Evolutionary conservation across 2,329 filamentous ascomycete species (phyloP), one percentile per base, ranked within the genome.

Genomic region (Amesomyces nigricolor): DNA sequence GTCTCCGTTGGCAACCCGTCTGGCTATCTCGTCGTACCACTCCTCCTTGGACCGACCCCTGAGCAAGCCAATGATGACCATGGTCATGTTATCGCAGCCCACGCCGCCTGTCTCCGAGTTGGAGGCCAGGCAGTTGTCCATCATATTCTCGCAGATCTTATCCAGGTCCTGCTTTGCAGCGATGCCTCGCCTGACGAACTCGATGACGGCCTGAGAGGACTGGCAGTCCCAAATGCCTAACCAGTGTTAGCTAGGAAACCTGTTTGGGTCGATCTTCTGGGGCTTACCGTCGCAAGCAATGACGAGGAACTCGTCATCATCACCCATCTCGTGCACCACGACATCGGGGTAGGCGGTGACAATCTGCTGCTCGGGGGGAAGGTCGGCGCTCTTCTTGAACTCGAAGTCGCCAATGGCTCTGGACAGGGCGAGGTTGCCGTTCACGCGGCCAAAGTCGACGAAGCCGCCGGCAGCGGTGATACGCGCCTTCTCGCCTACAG

Each of bases 31-130:
- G 68, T 96, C 89, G 73, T 99, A 99, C 94, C 94, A 99, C 76
- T 96, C 88, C 69, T 96, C 91, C 81, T 95, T 95, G 65, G 85
- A 88, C 79, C 89, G 91, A 71, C 92, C 94, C 68, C 89, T 84
- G 64, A 99, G 81, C 70, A 99, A 84, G 63, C 87, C 94, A 68
- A 99, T 77, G 63, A 99, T 81, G 65, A 87, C 78, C 88, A 99
- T 97, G 64, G 94, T 99, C 94, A 99, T 99, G 79, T 99, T 99
- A 78, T 99, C 94, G 72, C 94, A 99, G 59, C 94, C 94, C 59
- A 99, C 92, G 61, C 94, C 94, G 53, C 94, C 94, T 32, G 92
- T 96, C 75, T 99, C 94, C 63, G 91, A 96, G 81, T 95, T 97
- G 59, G 91, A 95, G 40, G 94, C 91, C 62, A 99, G 80, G 71